Base-by-base conservation (phyloP, 768 basidiomycete genomes). In the Collybia sordida region DNA sequence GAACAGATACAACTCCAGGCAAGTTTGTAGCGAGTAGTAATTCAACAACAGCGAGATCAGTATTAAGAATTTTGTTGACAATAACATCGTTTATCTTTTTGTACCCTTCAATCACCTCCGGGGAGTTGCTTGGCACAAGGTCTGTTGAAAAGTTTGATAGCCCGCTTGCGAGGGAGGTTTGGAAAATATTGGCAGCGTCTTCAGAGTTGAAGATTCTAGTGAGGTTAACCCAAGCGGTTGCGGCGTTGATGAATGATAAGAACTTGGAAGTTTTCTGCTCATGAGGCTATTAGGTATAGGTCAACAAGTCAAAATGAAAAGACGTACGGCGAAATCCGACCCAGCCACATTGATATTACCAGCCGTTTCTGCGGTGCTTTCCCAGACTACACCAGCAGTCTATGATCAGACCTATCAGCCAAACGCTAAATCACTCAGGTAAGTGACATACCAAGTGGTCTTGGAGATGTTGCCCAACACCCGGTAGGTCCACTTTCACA, bases 241-340 rank as follows among this genome's bases (percentile, higher is more conserved):
- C 84, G 27, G 80, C 76, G 70, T 86, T 87, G 61, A 85, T 71
- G 62, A 78, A 81, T 3, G 82, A 84, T 14, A 74, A 57, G 64
- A 80, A 81, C 48, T 65, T 64, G 1, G 67, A 45, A 6, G 66
- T 56, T 48, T 59, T 63, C 63, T 71, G 37, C 34, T 22, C 11
- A 36, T 21, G 22, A 21, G 41, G 23, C 11, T 4, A 17, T 17
- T 9, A n/a, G 23, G 49, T 2, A 18, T 35, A 17, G 12, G n/a
- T 8, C 45, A n/a, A 42, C 41, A 7, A 49, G 6, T 34, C 6
- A 37, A n/a, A 8, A 39, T 22, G 42, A 35, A n/a, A 42, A n/a
- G 19, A 46, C 61, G 27, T 28, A 68, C 68, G 8, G 71, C 61
- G 36, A 71, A 68, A 35, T 63, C 66, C 1, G 64, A 45, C 4